Conservation (phyloP, 495 filamentous ascomycete genomes). For the Cercophora scortea region DNA sequence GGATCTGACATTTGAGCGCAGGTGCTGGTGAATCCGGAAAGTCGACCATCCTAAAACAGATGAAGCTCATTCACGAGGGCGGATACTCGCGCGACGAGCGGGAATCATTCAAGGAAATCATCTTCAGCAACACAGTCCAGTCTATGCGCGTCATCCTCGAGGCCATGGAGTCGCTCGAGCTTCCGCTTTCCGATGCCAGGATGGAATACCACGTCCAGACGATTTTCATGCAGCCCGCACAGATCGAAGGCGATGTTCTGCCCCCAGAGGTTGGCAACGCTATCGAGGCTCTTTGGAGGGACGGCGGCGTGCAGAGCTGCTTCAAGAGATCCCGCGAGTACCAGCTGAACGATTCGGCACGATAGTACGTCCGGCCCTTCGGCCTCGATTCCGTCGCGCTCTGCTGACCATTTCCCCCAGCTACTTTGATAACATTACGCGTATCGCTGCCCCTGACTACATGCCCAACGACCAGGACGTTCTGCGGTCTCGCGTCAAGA, state of each 20-base stretch:
- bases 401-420: slow-evolving; percentile 42
- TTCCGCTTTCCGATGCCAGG: slow-evolving; percentile 78
- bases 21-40: slow-evolving; percentile 99
- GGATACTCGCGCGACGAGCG: slow-evolving; percentile 73
- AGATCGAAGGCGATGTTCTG: slow-evolving; percentile 91
- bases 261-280: slow-evolving; percentile 91
- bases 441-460: slow-evolving; percentile 88
- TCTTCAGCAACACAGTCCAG: slow-evolving; percentile 96
- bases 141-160: slow-evolving; percentile 95
- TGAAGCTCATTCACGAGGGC: slow-evolving; percentile 85
- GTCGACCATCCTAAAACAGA: slow-evolving; percentile 98
- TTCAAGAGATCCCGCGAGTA: slow-evolving; percentile 95
- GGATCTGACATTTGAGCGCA: slow-evolving; percentile 29
- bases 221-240: slow-evolving; percentile 90
- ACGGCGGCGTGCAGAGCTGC: slow-evolving; percentile 90
- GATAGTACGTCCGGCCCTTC: slow-evolving; percentile 68
- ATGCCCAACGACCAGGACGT: slow-evolving; percentile 97
- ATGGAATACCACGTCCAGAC: slow-evolving; percentile 93
- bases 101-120: slow-evolving; percentile 89
- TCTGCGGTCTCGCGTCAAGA: slow-evolving; percentile 95
- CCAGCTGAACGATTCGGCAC: slow-evolving; percentile 93
- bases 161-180: slow-evolving; percentile 89
- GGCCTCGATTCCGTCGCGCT: not conserved
- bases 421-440: slow-evolving; percentile 94
- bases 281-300: slow-evolving; percentile 89